phyloP scores from a whole-genome alignment of 2,329 filamentous ascomycete species.

The Tolypocladium ophioglossoides region DNA sequence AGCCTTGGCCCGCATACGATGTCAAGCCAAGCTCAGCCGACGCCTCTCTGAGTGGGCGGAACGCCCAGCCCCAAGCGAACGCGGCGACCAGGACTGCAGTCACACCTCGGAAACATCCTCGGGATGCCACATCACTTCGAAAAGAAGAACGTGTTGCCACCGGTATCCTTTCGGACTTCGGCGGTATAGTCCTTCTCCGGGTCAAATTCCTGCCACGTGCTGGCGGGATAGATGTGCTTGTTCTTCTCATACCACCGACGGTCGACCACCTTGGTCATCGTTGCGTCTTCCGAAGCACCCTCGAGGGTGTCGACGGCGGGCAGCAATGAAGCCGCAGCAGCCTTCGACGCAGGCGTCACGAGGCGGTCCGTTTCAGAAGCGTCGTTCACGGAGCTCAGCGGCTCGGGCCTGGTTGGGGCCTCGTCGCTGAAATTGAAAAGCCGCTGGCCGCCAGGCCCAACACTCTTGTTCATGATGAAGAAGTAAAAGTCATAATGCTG shows the following conservation, averaged over 20 bases:
- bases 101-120: neutral
- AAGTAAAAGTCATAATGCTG: slow-evolving; percentile 97
- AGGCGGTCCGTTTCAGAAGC: slow-evolving; percentile 12
- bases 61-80: neutral
- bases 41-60: too few relatives aligned
- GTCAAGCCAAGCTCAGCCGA: neutral
- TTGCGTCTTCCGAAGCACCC: slow-evolving; percentile 67
- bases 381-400: neutral
- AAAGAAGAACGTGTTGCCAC: slow-evolving; percentile 93
- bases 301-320: slow-evolving; percentile 51
- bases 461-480: slow-evolving; percentile 82
- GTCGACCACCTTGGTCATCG: slow-evolving; percentile 87
- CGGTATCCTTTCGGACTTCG: slow-evolving; percentile 68
- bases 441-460: slow-evolving; percentile 58
- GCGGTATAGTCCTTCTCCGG: slow-evolving; percentile 75
- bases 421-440: slow-evolving; percentile 67
- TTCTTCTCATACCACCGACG: slow-evolving; percentile 94
- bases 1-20: neutral
- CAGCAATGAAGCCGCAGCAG: slow-evolving; percentile 25
- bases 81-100: neutral
- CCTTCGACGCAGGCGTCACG: slow-evolving; percentile 22
- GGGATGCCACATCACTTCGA: slow-evolving; percentile 23
- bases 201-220: slow-evolving; percentile 91
- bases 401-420: slow-evolving; percentile 20
- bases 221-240: slow-evolving; percentile 96